These are phyloP conservation scores for Yamadazyma scolyti DNA, from an alignment of 805 yeast genomes.

Conservation along the genomic window DNA sequence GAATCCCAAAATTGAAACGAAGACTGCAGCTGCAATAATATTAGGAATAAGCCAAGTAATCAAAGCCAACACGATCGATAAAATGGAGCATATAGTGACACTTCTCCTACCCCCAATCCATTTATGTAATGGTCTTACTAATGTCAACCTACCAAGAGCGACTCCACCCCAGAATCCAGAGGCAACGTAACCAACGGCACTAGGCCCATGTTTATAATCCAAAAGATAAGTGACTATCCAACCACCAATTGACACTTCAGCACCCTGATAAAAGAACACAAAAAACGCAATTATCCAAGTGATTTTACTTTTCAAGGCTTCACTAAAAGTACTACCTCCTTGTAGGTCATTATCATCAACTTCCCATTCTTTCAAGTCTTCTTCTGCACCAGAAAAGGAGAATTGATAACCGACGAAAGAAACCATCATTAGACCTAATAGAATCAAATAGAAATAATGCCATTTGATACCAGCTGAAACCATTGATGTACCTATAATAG, in stretches of 20 bases:
- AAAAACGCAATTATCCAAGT: conserved; percentile 50
- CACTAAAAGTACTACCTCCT: conserved; percentile 15
- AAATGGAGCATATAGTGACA: conserved; percentile 28
- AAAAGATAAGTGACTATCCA: conserved; percentile 68
- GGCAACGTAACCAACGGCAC: conserved; percentile 56
- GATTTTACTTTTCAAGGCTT: conserved; percentile 30
- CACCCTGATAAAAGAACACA: conserved; percentile 62
- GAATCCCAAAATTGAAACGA: conserved; percentile 50
- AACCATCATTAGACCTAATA: conserved; percentile 34
- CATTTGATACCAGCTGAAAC: conserved; percentile 45
- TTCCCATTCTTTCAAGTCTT: conserved; percentile 38
- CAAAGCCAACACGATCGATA: conserved; percentile 34
- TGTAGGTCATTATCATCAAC: conserved; percentile 11
- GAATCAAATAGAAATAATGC: conserved; percentile 50
- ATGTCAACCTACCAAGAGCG: conserved; percentile 55
- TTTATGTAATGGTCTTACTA: conserved; percentile 39
- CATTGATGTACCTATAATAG: conserved; percentile 60
- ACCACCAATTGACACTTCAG: conserved; percentile 65
- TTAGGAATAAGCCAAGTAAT: conserved; percentile 48
- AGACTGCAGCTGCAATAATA: conserved; percentile 45
- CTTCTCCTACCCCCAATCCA: conserved; percentile 43
- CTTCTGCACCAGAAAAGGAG: conserved; percentile 48
- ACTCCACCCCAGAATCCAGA: conserved; percentile 73
- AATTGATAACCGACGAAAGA: conserved; percentile 30
- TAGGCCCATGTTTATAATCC: conserved; percentile 47